phyloP scores from a whole-genome alignment of 441 rosid species.

The Gossypium gossypioides region DNA sequence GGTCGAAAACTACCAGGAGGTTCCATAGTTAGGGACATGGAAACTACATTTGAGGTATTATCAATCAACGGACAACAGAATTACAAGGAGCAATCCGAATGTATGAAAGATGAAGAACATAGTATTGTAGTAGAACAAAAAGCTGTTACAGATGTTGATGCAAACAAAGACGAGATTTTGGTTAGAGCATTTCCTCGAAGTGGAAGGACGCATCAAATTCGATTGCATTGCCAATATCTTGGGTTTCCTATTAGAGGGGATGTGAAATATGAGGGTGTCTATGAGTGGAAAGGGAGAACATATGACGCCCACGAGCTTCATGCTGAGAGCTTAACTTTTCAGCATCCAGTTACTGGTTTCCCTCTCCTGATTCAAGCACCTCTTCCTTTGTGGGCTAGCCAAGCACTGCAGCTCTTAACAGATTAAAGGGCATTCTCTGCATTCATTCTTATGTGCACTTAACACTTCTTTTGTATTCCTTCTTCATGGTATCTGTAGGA shows the following conservation, averaged over 20 bases:
- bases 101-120: constrained; percentile 21
- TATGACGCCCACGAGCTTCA: constrained; percentile 67
- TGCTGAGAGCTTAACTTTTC: constrained; percentile 69
- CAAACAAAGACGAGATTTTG: constrained; percentile 42
- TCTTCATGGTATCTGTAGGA: neutral
- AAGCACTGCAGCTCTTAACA: constrained; percentile 17
- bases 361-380: constrained; percentile 43
- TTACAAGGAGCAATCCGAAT: constrained; percentile 19
- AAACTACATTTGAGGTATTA: constrained; percentile 61
- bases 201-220: constrained; percentile 92
- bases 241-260: constrained; percentile 80
- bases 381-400: constrained; percentile 52
- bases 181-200: constrained; percentile 71
- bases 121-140: constrained; percentile 39
- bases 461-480: neutral
- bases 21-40: constrained; percentile 70
- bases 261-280: constrained; percentile 75
- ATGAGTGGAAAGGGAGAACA: constrained; percentile 52
- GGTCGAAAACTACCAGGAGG: constrained; percentile 75
- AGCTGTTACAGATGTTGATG: constrained; percentile 20
- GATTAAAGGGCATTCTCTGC: neutral
- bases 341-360: constrained; percentile 54
- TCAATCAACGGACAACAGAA: constrained; percentile 37
- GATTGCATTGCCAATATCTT: constrained; percentile 80
- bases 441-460: neutral